Evolutionary conservation across 176 grass and related monocot genomes (phyloP).

Genomic region (Panicum miliaceum): DNA sequence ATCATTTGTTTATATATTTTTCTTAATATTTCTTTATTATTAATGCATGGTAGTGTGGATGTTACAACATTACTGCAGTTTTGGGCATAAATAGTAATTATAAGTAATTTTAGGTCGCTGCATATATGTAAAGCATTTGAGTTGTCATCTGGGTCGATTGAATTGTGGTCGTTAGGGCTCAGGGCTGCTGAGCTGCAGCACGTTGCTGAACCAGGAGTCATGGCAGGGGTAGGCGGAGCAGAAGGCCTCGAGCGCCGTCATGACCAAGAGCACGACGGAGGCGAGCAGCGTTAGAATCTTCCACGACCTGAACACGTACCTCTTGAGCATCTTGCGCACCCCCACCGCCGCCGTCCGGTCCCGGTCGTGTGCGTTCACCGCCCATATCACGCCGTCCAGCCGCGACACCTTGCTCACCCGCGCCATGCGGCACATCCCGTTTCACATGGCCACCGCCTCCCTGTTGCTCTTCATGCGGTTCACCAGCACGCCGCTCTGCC

Average conservation of each 20-base stretch:
- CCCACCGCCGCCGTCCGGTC: conserved; percentile 39
- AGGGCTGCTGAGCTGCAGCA: neutral
- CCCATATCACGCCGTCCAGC: conserved; percentile 57
- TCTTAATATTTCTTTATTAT: too few species aligned
- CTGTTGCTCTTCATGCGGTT: conserved; percentile 72
- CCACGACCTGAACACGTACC: conserved; percentile 76
- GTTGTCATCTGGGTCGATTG: neutral
- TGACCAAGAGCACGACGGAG: conserved; percentile 53
- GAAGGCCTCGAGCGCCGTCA: conserved; percentile 74
- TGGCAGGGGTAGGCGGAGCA: conserved; percentile 74
- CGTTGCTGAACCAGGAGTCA: conserved; percentile 49
- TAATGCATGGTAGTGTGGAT: too few species aligned
- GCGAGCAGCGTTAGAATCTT: conserved; percentile 71
- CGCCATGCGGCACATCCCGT: conserved; percentile 64
- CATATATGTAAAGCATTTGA: too few species aligned
- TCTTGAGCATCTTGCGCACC: conserved; percentile 50
- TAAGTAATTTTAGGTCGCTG: too few species aligned
- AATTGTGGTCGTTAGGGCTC: neutral
- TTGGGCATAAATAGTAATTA: too few species aligned
- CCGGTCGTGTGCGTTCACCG: conserved; percentile 63
- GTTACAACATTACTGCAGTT: too few species aligned
- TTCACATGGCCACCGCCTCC: conserved; percentile 66
- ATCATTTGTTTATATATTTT: too few species aligned
- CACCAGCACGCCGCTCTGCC: conserved; percentile 46
- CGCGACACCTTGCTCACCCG: conserved; percentile 58